These are phyloP conservation scores for Anaeramoeba ignava DNA, from an alignment of 78 protist genomes.

Conservation along the genomic window DNA sequence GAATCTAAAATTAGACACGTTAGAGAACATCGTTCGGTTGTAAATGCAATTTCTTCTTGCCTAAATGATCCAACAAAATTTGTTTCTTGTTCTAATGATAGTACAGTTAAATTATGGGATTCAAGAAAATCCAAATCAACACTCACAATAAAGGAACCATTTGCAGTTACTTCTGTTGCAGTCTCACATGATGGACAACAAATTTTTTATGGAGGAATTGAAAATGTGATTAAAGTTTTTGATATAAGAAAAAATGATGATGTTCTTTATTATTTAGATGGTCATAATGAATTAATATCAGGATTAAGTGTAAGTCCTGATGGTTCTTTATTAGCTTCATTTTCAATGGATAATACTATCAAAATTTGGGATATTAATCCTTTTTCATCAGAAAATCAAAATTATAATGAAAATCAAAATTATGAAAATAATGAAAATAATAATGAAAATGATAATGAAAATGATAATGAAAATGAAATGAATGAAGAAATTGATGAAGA, in stretches of 20 bases:
- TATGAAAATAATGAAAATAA: too few relatives aligned
- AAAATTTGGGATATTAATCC: constrained; percentile 23
- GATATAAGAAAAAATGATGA: constrained; percentile 4
- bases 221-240: constrained; percentile 7
- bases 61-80: not conserved
- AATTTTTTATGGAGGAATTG: constrained; percentile 18
- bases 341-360: constrained; percentile 20
- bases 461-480: too few relatives aligned
- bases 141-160: not conserved
- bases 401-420: too few relatives aligned
- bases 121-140: not conserved
- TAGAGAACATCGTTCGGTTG: too few relatives aligned
- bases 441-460: too few relatives aligned
- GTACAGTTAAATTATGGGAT: constrained; percentile 17
- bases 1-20: too few relatives aligned
- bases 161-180: constrained; percentile 13
- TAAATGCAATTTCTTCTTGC: too few relatives aligned
- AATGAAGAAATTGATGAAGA: too few relatives aligned
- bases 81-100: constrained; percentile 19
- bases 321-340: constrained; percentile 14
- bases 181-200: constrained; percentile 15
- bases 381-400: too few relatives aligned
- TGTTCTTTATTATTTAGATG: not conserved
- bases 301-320: constrained; percentile 25
- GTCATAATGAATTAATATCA: constrained; percentile 19